Conservation (phyloP, 2,329 filamentous ascomycete species). For the Ascochyta clinopodiicola region DNA sequence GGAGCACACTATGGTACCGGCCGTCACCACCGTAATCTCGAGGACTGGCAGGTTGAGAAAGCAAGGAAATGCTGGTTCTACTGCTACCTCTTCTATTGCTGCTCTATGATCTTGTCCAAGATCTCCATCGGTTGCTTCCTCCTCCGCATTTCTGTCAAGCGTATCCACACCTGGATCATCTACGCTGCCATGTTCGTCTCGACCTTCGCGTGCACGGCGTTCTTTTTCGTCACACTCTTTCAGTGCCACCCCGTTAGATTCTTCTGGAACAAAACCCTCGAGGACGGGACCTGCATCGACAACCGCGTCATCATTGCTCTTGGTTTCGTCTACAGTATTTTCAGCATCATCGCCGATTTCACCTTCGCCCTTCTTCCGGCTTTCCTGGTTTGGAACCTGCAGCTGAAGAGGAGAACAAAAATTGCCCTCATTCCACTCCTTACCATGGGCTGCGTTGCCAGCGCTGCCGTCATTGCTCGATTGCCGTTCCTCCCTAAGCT, state of each 20-base stretch:
- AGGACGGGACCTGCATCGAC: slow-evolving; percentile 52
- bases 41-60: slow-evolving; percentile 24
- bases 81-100: slow-evolving; percentile 43
- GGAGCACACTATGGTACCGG: slow-evolving; percentile 43
- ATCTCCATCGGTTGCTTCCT: slow-evolving; percentile 44
- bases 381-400: slow-evolving; percentile 58
- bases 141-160: slow-evolving; percentile 39
- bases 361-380: slow-evolving; percentile 58
- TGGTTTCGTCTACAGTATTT: slow-evolving; percentile 56
- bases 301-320: slow-evolving; percentile 49
- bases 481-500: slow-evolving; percentile 39
- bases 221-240: slow-evolving; percentile 58
- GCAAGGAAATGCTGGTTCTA: slow-evolving; percentile 43
- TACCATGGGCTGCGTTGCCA: slow-evolving; percentile 57
- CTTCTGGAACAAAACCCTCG: slow-evolving; percentile 54
- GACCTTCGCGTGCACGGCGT: slow-evolving; percentile 45
- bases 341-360: slow-evolving; percentile 58
- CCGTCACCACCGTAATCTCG: slow-evolving; percentile 35
- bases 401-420: slow-evolving; percentile 59
- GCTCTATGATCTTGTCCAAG: slow-evolving; percentile 43
- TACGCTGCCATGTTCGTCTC: slow-evolving; percentile 47
- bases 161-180: slow-evolving; percentile 46
- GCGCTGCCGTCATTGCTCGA: slow-evolving; percentile 43
- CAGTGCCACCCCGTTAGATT: slow-evolving; percentile 59
- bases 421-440: slow-evolving; percentile 56